Evolutionary conservation across 116 monocot species (phyloP).

Genomic region (Zostera marina): DNA sequence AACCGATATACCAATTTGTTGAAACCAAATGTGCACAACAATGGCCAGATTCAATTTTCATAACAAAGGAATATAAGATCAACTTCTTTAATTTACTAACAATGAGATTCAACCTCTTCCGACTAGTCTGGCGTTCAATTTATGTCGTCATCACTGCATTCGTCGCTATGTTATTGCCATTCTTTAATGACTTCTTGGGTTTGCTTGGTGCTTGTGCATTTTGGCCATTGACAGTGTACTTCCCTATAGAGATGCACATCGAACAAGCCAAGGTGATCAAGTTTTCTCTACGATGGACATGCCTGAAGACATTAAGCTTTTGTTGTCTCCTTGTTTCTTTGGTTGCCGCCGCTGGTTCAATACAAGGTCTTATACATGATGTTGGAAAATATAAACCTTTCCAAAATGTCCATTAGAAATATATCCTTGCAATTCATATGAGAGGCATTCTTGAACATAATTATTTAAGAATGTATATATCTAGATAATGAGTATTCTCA

Average conservation of each 20-base stretch:
- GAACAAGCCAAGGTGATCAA: conserved; percentile 10
- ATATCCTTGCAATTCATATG: background rate
- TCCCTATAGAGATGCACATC: conserved; percentile 35
- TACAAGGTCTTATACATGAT: conserved; percentile 12
- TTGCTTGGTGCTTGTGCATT: conserved; percentile 16
- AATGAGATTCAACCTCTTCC: conserved; percentile 9
- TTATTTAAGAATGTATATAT: too few species aligned
- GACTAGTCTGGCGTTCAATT: conserved; percentile 14
- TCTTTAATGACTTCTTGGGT: conserved; percentile 28
- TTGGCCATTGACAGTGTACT: conserved; percentile 33
- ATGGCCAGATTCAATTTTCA: conserved; percentile 11
- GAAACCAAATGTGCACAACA: background rate
- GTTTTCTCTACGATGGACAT: conserved; percentile 11
- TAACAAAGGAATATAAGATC: conserved; percentile 7
- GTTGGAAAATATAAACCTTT: conserved; percentile 17
- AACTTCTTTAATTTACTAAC: background rate
- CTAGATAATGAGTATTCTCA: too few species aligned
- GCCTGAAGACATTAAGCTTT: conserved; percentile 14
- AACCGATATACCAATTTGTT: conserved; percentile 24
- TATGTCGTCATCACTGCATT: conserved; percentile 15
- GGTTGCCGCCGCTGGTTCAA: conserved; percentile 10
- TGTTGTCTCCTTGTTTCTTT: conserved; percentile 12
- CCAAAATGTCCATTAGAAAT: conserved; percentile 6
- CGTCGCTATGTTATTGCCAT: conserved; percentile 22
- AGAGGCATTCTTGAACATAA: too few species aligned